These are phyloP conservation scores for Suillus subalutaceus DNA, from an alignment of 768 basidiomycete genomes.

Conservation along the genomic window DNA sequence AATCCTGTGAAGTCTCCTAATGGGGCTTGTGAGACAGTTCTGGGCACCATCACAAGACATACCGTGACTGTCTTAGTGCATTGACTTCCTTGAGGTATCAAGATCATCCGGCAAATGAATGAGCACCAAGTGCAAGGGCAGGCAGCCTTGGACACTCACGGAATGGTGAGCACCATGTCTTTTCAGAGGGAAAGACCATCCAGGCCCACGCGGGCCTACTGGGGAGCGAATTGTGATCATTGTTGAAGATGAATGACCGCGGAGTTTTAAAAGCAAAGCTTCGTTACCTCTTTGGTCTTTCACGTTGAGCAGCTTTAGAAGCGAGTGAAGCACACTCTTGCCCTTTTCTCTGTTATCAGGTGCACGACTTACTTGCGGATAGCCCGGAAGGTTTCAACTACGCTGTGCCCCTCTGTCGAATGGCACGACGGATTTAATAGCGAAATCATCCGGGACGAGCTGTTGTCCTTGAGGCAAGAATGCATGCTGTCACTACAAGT, in stretches of 20 bases:
- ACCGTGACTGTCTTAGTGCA: background rate
- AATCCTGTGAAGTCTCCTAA: background rate
- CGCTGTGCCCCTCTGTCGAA: background rate
- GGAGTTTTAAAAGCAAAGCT: constrained; percentile 1
- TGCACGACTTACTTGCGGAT: background rate
- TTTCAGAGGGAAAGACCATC: background rate
- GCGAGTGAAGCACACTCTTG: background rate
- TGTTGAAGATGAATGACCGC: background rate
- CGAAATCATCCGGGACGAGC: background rate
- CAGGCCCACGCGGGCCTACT: background rate
- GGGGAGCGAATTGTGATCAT: background rate
- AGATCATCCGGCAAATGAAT: background rate
- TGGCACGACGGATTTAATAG: background rate
- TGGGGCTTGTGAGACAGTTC: background rate
- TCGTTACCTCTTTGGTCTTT: background rate
- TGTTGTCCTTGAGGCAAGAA: background rate
- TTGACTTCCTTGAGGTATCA: background rate
- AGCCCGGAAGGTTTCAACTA: too few relatives aligned
- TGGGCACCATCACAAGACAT: background rate
- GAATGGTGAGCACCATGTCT: background rate
- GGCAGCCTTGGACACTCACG: background rate
- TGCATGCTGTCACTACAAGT: background rate
- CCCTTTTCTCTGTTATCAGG: constrained; percentile 4
- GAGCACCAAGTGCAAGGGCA: background rate
- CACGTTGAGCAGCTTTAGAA: background rate